Base-by-base conservation (phyloP, 345 rosid genomes). In the Camelina sativa region DNA sequence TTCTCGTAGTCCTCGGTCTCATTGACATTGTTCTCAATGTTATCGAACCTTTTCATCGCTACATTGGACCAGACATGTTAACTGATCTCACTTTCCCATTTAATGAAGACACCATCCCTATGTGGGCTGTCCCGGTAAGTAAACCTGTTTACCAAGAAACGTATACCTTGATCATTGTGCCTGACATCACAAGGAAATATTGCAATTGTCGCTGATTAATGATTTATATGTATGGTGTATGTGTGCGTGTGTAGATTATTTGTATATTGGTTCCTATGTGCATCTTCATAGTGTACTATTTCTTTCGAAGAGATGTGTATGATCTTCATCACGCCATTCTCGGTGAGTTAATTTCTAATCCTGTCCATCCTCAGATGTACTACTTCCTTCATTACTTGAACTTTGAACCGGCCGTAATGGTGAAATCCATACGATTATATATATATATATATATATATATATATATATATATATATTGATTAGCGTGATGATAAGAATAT, bases 11-110 rank as follows among this genome's bases (percentile, higher is more conserved):
- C 22, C 89, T 89, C 54, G 81, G 69, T 19, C 46, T 74, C 43
- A 82, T 89, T 19, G 88, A 83, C 41, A 75, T 58, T 17, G 32
- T 74, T 57, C 80, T 89, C 62, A 81, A 81, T 25, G n/a, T 58
- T 4, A 69, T 85, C 0, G 91, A 89, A 67, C 94, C 91, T 30
- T 89, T 84, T 75, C 94, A 85, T 56, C 91, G 94, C 10, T 89
- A 76, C 50, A 70, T 89, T 17, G 88, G 88, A 8, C 67, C 81
- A 74, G 88, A 78, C 34, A 87, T 89, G 94, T 68, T 89, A 87
- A 76, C 81, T 4, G 86, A 89, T 77, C 62, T 84, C 43, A 87
- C 77, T 60, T 87, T 76, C 78, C 94, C 94, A 17, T 79, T 89
- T 30, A 81, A 72, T 66, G 1, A 73, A 15, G 85, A 87, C 30